Base-by-base conservation (phyloP, 371 early-diverging fungal species). In the Rhizopus microsporus region DNA sequence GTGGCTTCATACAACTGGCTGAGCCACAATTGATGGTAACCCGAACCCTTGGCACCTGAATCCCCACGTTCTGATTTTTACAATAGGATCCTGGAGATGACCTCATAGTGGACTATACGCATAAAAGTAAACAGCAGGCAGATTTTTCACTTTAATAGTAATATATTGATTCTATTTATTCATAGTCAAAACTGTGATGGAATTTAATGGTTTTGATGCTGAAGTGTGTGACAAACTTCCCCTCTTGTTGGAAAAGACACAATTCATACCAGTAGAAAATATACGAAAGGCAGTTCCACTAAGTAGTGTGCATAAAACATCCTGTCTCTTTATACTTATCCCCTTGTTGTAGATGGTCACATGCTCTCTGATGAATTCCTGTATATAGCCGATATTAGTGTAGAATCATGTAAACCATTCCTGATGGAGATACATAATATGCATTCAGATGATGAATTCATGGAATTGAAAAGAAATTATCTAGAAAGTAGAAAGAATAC, bases 1-100 rank as follows among this genome's bases (percentile, higher is more conserved):
- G 74, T 46, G 80, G 80, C 2, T 65, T 53, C 32, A 42, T 81
- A 7, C 80, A 81, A 42, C 52, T 78, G n/a, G 51, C 74, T 32
- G 79, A 79, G 43, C 48, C 39, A 4, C 54, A 69, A 16, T 50
- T 63, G 30, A 62, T 48, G 23, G 72, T 72, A 58, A 31, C 23
- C 23, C 23, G n/a, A 13, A 13, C 10, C 6, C 13, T 37, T n/a
- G 6, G 15, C 10, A 42, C 10, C 10, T n/a, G 15, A 42, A 42
- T n/a, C 2, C 10, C 15, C 15, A n/a, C 42, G 13, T 42, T 13
- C 6, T n/a, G 0, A 10, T 42, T 42, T 42, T 13, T n/a, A n/a
- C 6, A n/a, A 13, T 42, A 42, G 42, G 42, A 42, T 42, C n/a
- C 10, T n/a, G 42, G 42, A 12, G 42, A 42, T 42, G 15, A 42